Percentiles rank a stretch among this genome's conserved stretches.
phyloP scores from a whole-genome alignment of 768 basidiomycete genomes.

The Rhizopogon vinicolor region DNA sequence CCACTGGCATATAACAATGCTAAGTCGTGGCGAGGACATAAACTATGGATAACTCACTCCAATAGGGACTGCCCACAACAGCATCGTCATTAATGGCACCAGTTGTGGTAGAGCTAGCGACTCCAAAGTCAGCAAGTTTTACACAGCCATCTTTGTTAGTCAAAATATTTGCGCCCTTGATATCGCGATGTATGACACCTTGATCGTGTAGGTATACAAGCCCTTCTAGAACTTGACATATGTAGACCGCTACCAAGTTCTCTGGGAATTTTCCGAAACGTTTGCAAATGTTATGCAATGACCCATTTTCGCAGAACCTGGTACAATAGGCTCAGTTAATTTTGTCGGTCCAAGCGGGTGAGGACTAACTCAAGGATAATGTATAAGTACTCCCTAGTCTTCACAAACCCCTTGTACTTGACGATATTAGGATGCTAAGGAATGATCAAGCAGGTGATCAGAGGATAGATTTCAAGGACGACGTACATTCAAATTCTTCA shows the following conservation, averaged over 20 bases:
- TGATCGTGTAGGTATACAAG: slow-evolving; percentile 92
- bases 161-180: slow-evolving; percentile 98
- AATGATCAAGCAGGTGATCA: slow-evolving; percentile 10
- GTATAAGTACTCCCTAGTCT: slow-evolving; percentile 89
- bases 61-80: slow-evolving; percentile 97
- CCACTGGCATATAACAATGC: slow-evolving; percentile 53
- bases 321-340: slow-evolving; percentile 2
- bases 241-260: slow-evolving; percentile 92
- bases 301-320: slow-evolving; percentile 97
- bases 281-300: slow-evolving; percentile 91
- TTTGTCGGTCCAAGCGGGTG: not conserved
- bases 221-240: slow-evolving; percentile 93
- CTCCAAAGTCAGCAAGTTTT: slow-evolving; percentile 99
- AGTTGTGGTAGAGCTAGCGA: slow-evolving; percentile 75
- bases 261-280: slow-evolving; percentile 99
- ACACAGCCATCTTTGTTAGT: slow-evolving; percentile 98
- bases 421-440: slow-evolving; percentile 92
- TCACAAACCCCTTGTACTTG: slow-evolving; percentile 98
- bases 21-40: slow-evolving; percentile 3
- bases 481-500: slow-evolving; percentile 92
- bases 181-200: slow-evolving; percentile 96
- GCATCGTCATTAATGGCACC: slow-evolving; percentile 80
- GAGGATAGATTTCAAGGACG: slow-evolving; percentile 1
- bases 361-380: slow-evolving; percentile 87
- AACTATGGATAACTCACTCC: slow-evolving; percentile 61